phyloP scores from a whole-genome alignment of 441 rosid genomes.

The Cnidoscolus chayamansa region DNA sequence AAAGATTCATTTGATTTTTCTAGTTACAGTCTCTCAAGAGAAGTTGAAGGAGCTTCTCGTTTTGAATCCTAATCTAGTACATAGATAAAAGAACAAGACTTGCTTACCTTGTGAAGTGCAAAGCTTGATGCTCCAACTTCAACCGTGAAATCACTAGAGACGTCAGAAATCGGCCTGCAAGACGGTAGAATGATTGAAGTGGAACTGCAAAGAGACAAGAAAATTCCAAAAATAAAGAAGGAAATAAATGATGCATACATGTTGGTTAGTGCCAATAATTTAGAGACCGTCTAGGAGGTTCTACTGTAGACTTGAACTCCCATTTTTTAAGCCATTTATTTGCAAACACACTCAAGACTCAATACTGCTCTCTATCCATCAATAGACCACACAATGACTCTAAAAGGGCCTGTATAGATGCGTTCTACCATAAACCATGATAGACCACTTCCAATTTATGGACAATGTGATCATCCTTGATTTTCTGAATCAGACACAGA shows the following conservation, averaged over 20 bases:
- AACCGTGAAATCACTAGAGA: constrained; percentile 83
- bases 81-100: constrained; percentile 5
- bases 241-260: constrained; percentile 35
- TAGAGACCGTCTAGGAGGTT: constrained; percentile 29
- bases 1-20: no score
- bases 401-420: background rate
- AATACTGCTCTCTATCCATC: background rate
- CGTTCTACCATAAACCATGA: constrained; percentile 9
- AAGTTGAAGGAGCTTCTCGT: background rate
- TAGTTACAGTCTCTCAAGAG: background rate
- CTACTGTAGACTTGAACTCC: constrained; percentile 32
- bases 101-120: constrained; percentile 81
- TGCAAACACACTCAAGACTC: constrained; percentile 13
- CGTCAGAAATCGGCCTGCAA: constrained; percentile 95
- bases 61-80: background rate
- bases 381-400: background rate
- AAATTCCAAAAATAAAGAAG: constrained; percentile 21
- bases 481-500: constrained; percentile 31
- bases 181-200: constrained; percentile 26
- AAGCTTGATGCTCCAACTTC: constrained; percentile 86
- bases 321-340: constrained; percentile 27
- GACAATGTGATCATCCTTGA: constrained; percentile 27
- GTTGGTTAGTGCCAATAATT: constrained; percentile 41
- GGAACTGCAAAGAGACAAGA: constrained; percentile 16
- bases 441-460: constrained; percentile 20